phyloP scores from a whole-genome alignment of 23 red algal species.

The Gracilaria gracilis region DNA sequence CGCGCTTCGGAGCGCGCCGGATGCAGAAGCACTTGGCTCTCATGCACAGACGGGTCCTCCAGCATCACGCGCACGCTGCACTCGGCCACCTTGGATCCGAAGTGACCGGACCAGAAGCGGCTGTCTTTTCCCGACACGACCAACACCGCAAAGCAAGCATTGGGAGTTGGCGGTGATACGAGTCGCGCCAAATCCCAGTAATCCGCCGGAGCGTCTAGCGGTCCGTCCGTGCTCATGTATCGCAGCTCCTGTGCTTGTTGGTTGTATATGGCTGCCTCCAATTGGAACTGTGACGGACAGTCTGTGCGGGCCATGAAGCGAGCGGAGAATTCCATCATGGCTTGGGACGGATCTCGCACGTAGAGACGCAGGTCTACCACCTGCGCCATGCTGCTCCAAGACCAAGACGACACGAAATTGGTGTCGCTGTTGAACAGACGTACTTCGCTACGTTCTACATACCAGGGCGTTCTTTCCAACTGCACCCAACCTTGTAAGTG shows the following conservation, averaged over 20 bases:
- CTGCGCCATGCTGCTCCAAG: constrained; percentile 56
- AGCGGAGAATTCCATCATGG: constrained; percentile 45
- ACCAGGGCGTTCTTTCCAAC: background rate
- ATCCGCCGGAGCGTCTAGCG: constrained; percentile 46
- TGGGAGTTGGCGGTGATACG: constrained; percentile 1
- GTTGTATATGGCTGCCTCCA: constrained; percentile 51
- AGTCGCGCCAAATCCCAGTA: constrained; percentile 46
- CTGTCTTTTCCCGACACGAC: constrained; percentile 25
- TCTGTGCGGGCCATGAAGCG: constrained; percentile 53
- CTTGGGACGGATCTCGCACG: constrained; percentile 1
- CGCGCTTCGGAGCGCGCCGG: background rate
- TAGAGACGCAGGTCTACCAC: constrained; percentile 52
- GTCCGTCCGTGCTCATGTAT: background rate
- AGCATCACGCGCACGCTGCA: constrained; percentile 38
- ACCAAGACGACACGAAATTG: constrained; percentile 64
- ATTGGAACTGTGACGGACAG: constrained; percentile 45
- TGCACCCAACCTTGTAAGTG: constrained; percentile 33
- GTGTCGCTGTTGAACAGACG: background rate
- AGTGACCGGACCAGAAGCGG: constrained; percentile 33
- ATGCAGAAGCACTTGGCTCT: background rate
- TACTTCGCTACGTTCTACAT: constrained; percentile 24
- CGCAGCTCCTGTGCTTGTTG: background rate
- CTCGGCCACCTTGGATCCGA: constrained; percentile 63
- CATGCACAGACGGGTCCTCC: constrained; percentile 2
- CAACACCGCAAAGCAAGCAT: constrained; percentile 33